These are phyloP conservation scores for Tremellales sp. DNA, from an alignment of 1,284 basidiomycete species.

Conservation along the genomic window DNA sequence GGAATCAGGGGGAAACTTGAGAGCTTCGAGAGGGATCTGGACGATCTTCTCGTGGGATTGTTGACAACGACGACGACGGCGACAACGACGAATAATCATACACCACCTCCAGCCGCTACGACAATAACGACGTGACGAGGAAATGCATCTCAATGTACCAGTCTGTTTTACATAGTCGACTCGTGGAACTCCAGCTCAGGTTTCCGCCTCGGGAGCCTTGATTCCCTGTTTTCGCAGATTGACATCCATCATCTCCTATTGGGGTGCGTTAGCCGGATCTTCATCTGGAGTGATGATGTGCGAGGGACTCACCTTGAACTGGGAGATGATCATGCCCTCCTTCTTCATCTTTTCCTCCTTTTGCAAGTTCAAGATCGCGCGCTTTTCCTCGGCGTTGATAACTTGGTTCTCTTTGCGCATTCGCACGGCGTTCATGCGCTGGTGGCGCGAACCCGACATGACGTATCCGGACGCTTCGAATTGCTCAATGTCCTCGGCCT, in stretches of 20 bases:
- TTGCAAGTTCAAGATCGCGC: constrained; percentile 87
- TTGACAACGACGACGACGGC: background rate
- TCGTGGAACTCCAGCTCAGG: no score
- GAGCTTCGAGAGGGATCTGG: constrained; percentile 66
- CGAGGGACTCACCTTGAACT: no score
- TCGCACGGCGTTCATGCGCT: constrained; percentile 94
- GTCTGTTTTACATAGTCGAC: no score
- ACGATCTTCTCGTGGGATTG: constrained; percentile 57
- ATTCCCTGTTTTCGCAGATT: constrained; percentile 1
- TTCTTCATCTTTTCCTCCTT: constrained; percentile 86
- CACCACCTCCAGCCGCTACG: no score
- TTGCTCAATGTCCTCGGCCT: constrained; percentile 75
- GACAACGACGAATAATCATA: no score
- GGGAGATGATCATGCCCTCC: constrained; percentile 61
- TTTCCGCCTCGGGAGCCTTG: no score
- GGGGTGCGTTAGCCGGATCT: no score
- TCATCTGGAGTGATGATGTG: no score
- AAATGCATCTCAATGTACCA: no score
- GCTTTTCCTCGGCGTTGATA: constrained; percentile 94
- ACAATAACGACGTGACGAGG: no score
- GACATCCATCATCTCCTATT: constrained; percentile 9
- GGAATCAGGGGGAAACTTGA: constrained; percentile 67
- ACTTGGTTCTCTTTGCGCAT: constrained; percentile 98
- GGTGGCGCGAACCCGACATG: constrained; percentile 92
- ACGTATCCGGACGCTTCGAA: constrained; percentile 93